Percentiles rank a stretch among this genome's conserved stretches.
These are phyloP conservation scores for Pythium phragmiticola DNA, from an alignment of 352 stramenopile species.

Conservation along the genomic window DNA sequence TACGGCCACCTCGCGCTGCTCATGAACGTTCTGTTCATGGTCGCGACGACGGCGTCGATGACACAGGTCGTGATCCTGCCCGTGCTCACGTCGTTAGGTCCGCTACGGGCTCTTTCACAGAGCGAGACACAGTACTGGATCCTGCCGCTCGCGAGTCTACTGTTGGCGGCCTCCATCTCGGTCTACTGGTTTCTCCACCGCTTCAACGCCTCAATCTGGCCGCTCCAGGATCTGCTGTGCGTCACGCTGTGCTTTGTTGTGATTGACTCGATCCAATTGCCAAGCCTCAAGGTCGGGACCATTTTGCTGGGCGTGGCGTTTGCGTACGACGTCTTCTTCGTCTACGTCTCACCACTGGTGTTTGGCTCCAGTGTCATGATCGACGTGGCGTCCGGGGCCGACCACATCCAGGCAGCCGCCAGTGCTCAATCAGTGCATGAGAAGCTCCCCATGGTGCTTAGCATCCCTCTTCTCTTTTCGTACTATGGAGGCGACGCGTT, in stretches of 20 bases:
- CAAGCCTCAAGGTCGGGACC: constrained; percentile 74
- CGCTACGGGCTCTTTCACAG: not conserved
- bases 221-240: constrained; percentile 88
- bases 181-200: constrained; percentile 64
- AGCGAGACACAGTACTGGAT: not conserved
- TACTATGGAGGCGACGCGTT: constrained; percentile 87
- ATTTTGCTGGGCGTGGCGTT: constrained; percentile 87
- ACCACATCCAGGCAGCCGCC: constrained; percentile 12
- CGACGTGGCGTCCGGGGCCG: constrained; percentile 80
- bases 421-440: constrained; percentile 18
- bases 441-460: constrained; percentile 64
- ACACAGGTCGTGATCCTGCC: constrained; percentile 47
- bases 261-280: constrained; percentile 79
- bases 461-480: constrained; percentile 89
- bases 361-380: constrained; percentile 91
- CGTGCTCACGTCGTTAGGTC: constrained; percentile 25
- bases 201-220: constrained; percentile 65
- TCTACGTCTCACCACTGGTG: constrained; percentile 88
- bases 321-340: constrained; percentile 94
- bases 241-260: constrained; percentile 89
- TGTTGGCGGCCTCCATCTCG: constrained; percentile 27
- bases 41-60: constrained; percentile 46
- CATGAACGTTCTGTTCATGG: constrained; percentile 56
- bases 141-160: constrained; percentile 12
- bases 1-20: constrained; percentile 58